Percentiles rank a stretch among this genome's conserved stretches.
Conservation (phyloP, 2,329 filamentous ascomycete species). For the Apiospora kogelbergensis region DNA sequence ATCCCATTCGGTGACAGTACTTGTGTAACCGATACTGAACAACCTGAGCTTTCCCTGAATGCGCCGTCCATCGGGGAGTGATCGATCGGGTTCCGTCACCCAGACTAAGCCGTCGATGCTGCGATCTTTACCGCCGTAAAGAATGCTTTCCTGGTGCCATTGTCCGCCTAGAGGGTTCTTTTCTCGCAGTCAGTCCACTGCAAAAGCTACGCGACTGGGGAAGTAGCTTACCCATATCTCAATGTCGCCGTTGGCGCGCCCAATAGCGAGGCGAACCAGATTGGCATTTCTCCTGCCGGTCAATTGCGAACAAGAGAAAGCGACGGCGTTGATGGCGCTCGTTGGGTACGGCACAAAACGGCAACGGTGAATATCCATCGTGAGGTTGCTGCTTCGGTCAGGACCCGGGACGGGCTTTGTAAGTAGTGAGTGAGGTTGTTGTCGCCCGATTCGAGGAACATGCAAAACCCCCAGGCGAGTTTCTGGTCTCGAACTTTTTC, state of each 20-base stretch:
- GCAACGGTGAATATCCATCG: constrained; percentile 95
- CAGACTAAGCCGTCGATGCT: constrained; percentile 90
- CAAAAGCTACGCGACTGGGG: neutral
- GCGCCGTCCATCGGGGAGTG: constrained; percentile 60
- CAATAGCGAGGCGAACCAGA: constrained; percentile 78
- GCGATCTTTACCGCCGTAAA: constrained; percentile 79
- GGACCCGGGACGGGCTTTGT: neutral
- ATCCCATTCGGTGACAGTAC: constrained; percentile 93
- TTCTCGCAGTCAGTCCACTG: neutral
- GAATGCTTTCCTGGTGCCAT: constrained; percentile 89
- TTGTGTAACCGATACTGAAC: constrained; percentile 95
- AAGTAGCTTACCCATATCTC: constrained; percentile 74
- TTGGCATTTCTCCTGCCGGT: constrained; percentile 51
- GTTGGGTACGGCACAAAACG: constrained; percentile 93
- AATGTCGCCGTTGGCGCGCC: constrained; percentile 91
- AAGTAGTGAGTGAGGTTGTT: neutral
- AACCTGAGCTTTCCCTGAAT: constrained; percentile 74
- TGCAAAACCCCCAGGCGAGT: neutral
- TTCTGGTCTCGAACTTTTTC: constrained; percentile 7
- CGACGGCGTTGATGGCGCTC: constrained; percentile 89
- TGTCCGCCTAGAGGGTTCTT: constrained; percentile 71
- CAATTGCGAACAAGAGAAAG: constrained; percentile 76
- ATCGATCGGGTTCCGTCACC: constrained; percentile 81
- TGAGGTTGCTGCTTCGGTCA: constrained; percentile 3
- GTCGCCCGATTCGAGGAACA: neutral